Evolutionary conservation across 768 basidiomycete species (phyloP), one percentile per base, ranked within the genome.

Genomic region (Collybia nuda): DNA sequence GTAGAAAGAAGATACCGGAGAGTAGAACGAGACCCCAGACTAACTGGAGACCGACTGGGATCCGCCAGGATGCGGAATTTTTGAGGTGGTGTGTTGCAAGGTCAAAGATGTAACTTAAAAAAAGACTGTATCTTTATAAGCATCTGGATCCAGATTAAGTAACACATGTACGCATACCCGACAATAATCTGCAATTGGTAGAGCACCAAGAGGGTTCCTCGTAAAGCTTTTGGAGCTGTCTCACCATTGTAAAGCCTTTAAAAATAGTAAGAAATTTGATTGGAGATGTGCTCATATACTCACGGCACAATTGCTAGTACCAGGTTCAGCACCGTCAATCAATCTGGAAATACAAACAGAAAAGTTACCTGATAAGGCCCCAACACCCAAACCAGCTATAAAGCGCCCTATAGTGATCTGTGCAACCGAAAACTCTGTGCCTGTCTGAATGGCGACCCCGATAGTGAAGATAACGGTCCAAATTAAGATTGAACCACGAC

Each of bases 181-280:
- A 77, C 69, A 58, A 88, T 87, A 54, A 90, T 88, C 62, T 88
- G 86, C 11, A 90, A 70, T 61, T 90, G 88, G 59, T 90, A 90
- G 15, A 91, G 68, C 1, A 87, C 86, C 23, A 92, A 69, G 8
- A 81, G 64, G 17, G 85, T 79, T 6, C 88, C 90, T 61, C 89
- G 80, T 50, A 90, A 74, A 1, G 80, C 76, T 60, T 88, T 88
- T 0, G 89, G 89, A 0, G 88, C 80, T 0, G 87, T 86, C 67
- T 90, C 88, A 35, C 88, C 88, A 55, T 86, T 88, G 63, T 90
- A 90, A 6, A 90, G 57, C n/a, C 75, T 69, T 19, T 0, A 24
- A 23, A 28, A 8, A 55, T 60, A 39, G 56, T 64, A 57, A n/a
- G n/a, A 51, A 21, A 24, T 9, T 14, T 32, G 7, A 6, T 32